phyloP scores from a whole-genome alignment of 2,329 filamentous ascomycete genomes.

The Colletotrichum tanaceti region DNA sequence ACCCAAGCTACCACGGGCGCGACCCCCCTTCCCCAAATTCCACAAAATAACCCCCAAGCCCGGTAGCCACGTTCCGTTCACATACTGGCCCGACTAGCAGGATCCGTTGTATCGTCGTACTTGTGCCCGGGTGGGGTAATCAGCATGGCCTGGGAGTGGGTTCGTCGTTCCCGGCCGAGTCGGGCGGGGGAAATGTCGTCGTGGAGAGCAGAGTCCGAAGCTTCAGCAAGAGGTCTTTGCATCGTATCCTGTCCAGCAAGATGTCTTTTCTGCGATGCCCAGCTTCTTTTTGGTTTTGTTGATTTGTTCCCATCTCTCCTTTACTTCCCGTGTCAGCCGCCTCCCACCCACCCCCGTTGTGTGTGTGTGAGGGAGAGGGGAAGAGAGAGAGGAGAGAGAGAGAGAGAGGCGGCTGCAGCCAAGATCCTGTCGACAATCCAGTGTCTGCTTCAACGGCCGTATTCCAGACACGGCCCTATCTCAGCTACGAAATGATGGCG shows the following conservation, averaged over 20 bases:
- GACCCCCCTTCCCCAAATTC: constrained; percentile 21
- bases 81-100: constrained; percentile 37
- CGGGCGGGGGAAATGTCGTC: constrained; percentile 2
- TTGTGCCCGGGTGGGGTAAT: constrained; percentile 37
- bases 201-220: constrained; percentile 26
- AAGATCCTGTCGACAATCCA: constrained; percentile 57
- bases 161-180: constrained; percentile 27
- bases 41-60: constrained; percentile 40
- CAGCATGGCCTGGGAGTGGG: constrained; percentile 34
- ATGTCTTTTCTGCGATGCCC: constrained; percentile 42
- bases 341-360: constrained; percentile 15
- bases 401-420: constrained; percentile 43
- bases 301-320: constrained; percentile 45
- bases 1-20: constrained; percentile 26
- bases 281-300: constrained; percentile 47
- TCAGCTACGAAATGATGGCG: constrained; percentile 51
- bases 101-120: constrained; percentile 35
- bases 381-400: too few species aligned
- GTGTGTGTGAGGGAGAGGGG: too few species aligned
- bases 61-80: constrained; percentile 22
- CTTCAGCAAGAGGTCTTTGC: constrained; percentile 41
- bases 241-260: constrained; percentile 50
- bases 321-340: constrained; percentile 45
- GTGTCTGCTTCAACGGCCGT: constrained; percentile 54
- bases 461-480: constrained; percentile 54